Evolutionary conservation across 2,329 filamentous ascomycete genomes (phyloP).

Genomic region (Zalaria obscura): DNA sequence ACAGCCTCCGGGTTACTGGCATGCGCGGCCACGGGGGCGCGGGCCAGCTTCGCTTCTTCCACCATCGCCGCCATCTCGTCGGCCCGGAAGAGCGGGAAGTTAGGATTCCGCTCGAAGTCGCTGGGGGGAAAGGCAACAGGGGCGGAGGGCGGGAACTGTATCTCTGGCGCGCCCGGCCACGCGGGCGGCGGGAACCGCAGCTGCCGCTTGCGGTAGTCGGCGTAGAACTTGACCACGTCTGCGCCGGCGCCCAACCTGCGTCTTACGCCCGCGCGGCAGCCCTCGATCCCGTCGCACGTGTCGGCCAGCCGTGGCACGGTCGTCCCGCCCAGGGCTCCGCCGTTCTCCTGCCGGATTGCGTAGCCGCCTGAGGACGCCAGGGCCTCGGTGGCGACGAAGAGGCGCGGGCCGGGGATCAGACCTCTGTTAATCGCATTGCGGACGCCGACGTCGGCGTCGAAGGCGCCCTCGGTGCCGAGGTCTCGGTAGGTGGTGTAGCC

Average conservation of each 20-base stretch:
- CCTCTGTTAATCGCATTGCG: constrained; percentile 41
- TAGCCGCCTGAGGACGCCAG: constrained; percentile 37
- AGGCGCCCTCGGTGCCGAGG: constrained; percentile 38
- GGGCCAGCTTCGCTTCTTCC: constrained; percentile 11
- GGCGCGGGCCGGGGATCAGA: constrained; percentile 37
- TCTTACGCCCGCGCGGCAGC: constrained; percentile 20
- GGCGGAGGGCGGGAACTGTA: constrained; percentile 14
- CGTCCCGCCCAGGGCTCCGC: constrained; percentile 9
- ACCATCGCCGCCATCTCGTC: constrained; percentile 19
- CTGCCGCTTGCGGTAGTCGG: constrained; percentile 16
- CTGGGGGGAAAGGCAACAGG: no score
- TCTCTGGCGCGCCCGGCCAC: constrained; percentile 13
- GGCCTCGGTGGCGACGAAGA: constrained; percentile 40
- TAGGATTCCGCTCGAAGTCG: constrained; percentile 15
- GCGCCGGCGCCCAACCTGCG: constrained; percentile 17
- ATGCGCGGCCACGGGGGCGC: constrained; percentile 17
- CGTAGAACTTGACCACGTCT: constrained; percentile 20
- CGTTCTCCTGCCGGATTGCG: constrained; percentile 33
- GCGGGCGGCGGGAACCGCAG: constrained; percentile 12
- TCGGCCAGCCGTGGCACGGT: constrained; percentile 11
- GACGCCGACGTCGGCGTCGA: constrained; percentile 35
- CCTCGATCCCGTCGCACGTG: constrained; percentile 32
- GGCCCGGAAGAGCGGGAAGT: constrained; percentile 11
- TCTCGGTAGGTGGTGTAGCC: constrained; percentile 47
- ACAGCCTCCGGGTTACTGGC: constrained; percentile 15